Evolutionary conservation across 352 stramenopile genomes (phyloP).

Genomic region (Globisporangium parvum): DNA sequence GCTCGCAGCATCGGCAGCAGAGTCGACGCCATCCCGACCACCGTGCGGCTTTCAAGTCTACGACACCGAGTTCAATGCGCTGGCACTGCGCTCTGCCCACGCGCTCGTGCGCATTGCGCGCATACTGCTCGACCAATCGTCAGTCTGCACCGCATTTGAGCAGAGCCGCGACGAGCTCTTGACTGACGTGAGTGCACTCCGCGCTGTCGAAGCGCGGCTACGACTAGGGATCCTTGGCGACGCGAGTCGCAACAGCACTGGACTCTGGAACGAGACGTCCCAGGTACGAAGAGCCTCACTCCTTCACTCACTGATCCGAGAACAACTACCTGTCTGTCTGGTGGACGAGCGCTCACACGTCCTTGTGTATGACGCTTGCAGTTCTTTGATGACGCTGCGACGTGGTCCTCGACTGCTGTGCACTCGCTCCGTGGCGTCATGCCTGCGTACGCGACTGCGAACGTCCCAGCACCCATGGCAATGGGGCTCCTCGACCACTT

Average conservation of each 20-base stretch:
- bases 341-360: background rate
- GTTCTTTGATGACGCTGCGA: slow-evolving; percentile 47
- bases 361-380: slow-evolving; percentile 6
- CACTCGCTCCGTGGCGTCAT: slow-evolving; percentile 56
- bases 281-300: slow-evolving; percentile 16
- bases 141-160: slow-evolving; percentile 43
- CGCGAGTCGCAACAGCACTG: slow-evolving; percentile 8
- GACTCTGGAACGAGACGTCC: slow-evolving; percentile 61
- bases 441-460: slow-evolving; percentile 37
- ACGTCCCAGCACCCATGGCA: slow-evolving; percentile 40
- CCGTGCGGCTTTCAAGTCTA: slow-evolving; percentile 35
- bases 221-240: slow-evolving; percentile 36
- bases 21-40: background rate
- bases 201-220: slow-evolving; percentile 20
- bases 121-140: slow-evolving; percentile 56
- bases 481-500: slow-evolving; percentile 70
- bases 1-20: background rate
- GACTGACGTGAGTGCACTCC: slow-evolving; percentile 30
- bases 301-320: background rate
- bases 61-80: slow-evolving; percentile 79
- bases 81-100: slow-evolving; percentile 58
- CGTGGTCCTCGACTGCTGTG: slow-evolving; percentile 17
- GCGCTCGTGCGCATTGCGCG: slow-evolving; percentile 60
- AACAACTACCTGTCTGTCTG: too few species aligned
- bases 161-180: slow-evolving; percentile 36